phyloP scores from a whole-genome alignment of 2,329 filamentous ascomycete genomes.

The Camillea tinctor region DNA sequence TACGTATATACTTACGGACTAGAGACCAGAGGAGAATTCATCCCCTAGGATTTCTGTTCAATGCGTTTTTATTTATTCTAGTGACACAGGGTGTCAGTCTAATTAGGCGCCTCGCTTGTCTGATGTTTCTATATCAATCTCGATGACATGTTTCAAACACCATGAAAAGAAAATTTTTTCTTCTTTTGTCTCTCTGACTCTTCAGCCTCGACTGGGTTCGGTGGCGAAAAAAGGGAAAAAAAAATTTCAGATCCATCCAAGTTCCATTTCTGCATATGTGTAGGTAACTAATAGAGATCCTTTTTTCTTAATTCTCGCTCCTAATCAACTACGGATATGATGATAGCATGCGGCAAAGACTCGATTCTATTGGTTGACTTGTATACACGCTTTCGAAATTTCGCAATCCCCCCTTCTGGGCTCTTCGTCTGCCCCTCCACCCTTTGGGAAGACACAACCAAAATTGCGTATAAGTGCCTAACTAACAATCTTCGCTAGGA shows the following conservation, averaged over 20 bases:
- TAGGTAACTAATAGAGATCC: not conserved
- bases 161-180: not conserved
- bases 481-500: not conserved
- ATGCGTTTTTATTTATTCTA: not conserved
- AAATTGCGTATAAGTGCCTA: not conserved
- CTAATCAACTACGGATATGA: not conserved
- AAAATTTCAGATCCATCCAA: no score
- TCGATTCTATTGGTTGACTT: not conserved
- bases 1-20: no score
- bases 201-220: not conserved
- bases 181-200: not conserved
- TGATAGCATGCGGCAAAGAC: not conserved
- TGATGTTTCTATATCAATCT: not conserved
- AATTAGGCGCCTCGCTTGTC: not conserved
- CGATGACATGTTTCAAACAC: not conserved
- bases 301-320: not conserved
- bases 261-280: not conserved
- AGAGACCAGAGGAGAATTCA: not conserved
- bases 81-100: not conserved
- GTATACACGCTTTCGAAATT: not conserved
- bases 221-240: not conserved
- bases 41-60: not conserved
- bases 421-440: no score
- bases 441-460: not conserved
- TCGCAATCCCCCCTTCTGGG: not conserved